phyloP scores from a whole-genome alignment of 2,329 filamentous ascomycete species.

The Podosphaera fusca region DNA sequence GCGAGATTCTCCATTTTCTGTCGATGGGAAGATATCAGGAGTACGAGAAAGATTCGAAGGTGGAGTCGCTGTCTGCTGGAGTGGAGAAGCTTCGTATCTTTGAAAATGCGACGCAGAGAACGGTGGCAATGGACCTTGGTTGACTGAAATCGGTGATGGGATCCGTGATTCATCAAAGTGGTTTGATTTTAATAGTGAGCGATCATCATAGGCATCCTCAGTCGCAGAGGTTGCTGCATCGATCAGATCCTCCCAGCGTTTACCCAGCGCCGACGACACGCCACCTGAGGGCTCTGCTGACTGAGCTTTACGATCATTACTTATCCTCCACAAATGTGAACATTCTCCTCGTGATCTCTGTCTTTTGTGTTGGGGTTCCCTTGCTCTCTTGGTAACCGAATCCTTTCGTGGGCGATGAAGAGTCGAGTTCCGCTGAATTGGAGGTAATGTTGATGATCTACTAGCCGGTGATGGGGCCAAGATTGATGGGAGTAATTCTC shows the following conservation, averaged over 20 bases:
- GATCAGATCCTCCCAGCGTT: constrained; percentile 89
- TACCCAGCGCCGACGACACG: constrained; percentile 38
- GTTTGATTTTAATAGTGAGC: constrained; percentile 46
- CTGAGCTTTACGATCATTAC: constrained; percentile 58
- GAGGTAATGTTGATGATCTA: constrained; percentile 70
- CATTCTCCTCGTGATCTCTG: constrained; percentile 48
- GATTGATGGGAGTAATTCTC: constrained; percentile 65
- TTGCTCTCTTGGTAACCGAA: constrained; percentile 59
- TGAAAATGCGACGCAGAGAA: constrained; percentile 35
- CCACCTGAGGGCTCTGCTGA: constrained; percentile 56
- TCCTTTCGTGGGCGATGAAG: constrained; percentile 58
- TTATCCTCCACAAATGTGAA: constrained; percentile 39
- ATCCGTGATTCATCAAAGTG: not conserved
- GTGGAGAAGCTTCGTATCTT: constrained; percentile 67
- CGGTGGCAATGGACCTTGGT: constrained; percentile 37
- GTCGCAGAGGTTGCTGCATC: constrained; percentile 84
- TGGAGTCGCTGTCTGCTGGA: constrained; percentile 77
- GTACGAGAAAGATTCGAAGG: constrained; percentile 43
- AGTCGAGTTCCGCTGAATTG: constrained; percentile 52
- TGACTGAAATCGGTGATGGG: constrained; percentile 39
- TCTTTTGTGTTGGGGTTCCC: constrained; percentile 58
- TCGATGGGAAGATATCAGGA: constrained; percentile 66
- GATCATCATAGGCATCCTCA: constrained; percentile 71
- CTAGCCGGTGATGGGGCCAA: constrained; percentile 62
- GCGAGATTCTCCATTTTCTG: constrained; percentile 49